Evolutionary conservation across 148 eudicot genomes (phyloP), one percentile per base, ranked within the genome.

Genomic region (Vaccinium corymbosum): DNA sequence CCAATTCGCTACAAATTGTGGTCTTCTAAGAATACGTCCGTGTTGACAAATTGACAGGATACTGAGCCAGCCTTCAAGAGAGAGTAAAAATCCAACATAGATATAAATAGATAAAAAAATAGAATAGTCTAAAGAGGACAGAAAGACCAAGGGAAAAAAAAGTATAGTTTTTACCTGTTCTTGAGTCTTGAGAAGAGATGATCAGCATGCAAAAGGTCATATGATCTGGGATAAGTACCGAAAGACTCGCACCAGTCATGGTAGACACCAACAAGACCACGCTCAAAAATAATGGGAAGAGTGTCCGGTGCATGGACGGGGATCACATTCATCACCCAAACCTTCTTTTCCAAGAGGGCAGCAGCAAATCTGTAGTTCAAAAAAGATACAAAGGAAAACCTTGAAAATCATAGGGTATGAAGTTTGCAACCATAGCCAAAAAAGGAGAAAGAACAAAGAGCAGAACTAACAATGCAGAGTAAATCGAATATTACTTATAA

Each of bases 201-300:
- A 91, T 97, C 98, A 51, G 94, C 98, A 86, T 97, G 99, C 81
- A 97, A 81, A 80, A 97, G 94, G 89, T 97, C 99, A 70, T 95
- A 97, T 2, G 99, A 93, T 89, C 99, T 92, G 76, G 99, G 99
- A 81, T 97, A 97, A 70, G 99, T 88, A 81, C 97, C 92, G 74
- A 97, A 97, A 51, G 99, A 91, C 85, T 97, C 98, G 42, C 99
- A 97, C 99, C 99, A 97, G 82, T 97, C 98, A 86, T 97, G 99
- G 88, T 97, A 97, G 53, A 92, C 75, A 4, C 99, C 99, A 66
- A 94, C 78, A 59, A 95, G 94, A 80, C 99, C 99, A 56, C 99
- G 96, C 81, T 97, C 99, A 83, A 88, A 97, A 66, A 97, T 92
- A 80, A 90, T 85, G 68, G 99, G 95, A 85, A 97, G 98, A n/a